These are phyloP conservation scores for Phylloporus sp. DNA, from an alignment of 768 basidiomycete species.

Conservation along the genomic window DNA sequence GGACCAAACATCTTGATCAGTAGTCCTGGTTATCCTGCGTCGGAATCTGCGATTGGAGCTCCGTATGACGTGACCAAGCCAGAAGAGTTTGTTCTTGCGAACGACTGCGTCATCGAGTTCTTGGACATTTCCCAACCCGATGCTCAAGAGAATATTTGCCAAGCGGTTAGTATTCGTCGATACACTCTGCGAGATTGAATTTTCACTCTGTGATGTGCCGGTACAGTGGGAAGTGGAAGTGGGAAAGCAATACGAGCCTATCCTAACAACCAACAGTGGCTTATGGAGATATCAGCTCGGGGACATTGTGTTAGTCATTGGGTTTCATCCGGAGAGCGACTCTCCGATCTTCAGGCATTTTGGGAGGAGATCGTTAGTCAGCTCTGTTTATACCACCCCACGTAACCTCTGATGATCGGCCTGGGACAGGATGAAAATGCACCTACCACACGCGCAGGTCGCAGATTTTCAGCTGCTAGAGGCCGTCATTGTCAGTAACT, in stretches of 20 bases:
- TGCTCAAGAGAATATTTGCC: constrained; percentile 10
- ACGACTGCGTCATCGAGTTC: constrained; percentile 14
- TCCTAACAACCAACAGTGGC: constrained; percentile 20
- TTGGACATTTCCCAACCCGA: constrained; percentile 12
- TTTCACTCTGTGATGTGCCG: neutral
- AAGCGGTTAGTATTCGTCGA: constrained; percentile 10
- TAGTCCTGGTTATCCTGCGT: constrained; percentile 6
- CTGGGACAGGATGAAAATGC: constrained; percentile 7
- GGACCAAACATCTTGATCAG: constrained; percentile 8
- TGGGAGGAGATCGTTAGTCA: constrained; percentile 21
- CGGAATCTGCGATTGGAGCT: constrained; percentile 7
- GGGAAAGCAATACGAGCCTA: constrained; percentile 16
- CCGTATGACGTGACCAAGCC: neutral
- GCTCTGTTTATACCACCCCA: no score
- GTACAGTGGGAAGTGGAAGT: constrained; percentile 9
- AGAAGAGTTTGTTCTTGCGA: constrained; percentile 7
- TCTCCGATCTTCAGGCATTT: constrained; percentile 10
- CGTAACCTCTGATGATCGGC: neutral
- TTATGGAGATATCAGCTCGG: constrained; percentile 23
- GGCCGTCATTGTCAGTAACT: neutral
- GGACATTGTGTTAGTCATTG: constrained; percentile 16
- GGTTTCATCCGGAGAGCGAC: constrained; percentile 7
- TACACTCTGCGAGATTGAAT: neutral
- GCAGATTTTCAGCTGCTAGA: constrained; percentile 9
- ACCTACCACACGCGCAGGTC: constrained; percentile 1